Conservation (phyloP, 257 asterid species). For the Solanum okadae region DNA sequence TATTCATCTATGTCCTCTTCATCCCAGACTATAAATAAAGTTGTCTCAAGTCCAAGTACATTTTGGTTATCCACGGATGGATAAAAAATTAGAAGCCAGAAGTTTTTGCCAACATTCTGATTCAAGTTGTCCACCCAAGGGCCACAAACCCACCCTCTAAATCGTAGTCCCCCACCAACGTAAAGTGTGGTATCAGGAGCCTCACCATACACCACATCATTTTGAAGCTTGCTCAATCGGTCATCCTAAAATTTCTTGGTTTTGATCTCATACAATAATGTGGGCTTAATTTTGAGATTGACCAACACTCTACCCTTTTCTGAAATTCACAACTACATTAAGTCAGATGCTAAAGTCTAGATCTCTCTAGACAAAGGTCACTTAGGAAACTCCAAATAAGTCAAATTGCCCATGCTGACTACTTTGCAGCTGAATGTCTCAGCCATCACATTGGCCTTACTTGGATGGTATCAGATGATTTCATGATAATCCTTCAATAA, state of each 20-base stretch:
- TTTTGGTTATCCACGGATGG: neutral
- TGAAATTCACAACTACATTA: neutral
- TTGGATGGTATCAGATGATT: neutral
- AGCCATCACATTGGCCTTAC: neutral
- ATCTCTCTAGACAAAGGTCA: too few relatives aligned
- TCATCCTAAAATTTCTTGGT: neutral
- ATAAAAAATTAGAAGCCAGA: too few relatives aligned
- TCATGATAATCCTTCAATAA: neutral
- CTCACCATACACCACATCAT: neutral
- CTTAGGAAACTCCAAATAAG: neutral
- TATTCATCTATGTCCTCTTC: neutral
- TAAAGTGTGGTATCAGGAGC: neutral
- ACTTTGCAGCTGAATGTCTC: neutral
- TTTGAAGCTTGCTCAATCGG: neutral
- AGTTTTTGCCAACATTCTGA: too few relatives aligned
- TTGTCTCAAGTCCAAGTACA: neutral
- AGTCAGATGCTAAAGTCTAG: neutral
- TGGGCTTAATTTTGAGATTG: neutral
- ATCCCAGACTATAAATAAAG: neutral
- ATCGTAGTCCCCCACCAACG: neutral
- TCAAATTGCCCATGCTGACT: neutral
- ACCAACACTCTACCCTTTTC: neutral
- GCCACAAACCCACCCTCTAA: neutral
- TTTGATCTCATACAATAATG: neutral
- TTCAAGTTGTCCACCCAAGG: neutral